Conservation (phyloP, 371 early-diverging fungal species). For the Syncephalastrum racemosum region DNA sequence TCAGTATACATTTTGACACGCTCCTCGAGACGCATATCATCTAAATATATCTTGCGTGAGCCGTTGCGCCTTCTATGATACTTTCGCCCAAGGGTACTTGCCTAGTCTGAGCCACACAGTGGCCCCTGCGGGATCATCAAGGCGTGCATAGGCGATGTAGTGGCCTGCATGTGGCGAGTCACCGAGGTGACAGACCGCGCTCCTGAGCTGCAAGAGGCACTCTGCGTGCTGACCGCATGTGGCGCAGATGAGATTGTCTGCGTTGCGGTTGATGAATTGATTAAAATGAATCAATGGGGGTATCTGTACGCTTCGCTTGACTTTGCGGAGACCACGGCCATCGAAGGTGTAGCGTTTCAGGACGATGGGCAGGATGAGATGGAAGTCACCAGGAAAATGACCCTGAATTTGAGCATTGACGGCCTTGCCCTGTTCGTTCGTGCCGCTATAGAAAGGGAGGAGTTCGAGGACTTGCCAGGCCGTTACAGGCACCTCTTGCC, state of each 20-base stretch:
- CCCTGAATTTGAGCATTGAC: constrained; percentile 36
- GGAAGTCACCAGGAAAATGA: constrained; percentile 40
- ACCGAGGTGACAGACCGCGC: constrained; percentile 58
- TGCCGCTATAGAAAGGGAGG: constrained; percentile 56
- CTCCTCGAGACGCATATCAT: constrained; percentile 30
- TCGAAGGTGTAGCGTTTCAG: constrained; percentile 53
- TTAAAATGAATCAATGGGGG: constrained; percentile 49
- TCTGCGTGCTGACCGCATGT: constrained; percentile 22
- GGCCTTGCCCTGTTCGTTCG: constrained; percentile 51
- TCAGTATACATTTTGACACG: constrained; percentile 22
- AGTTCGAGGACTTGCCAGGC: constrained; percentile 61
- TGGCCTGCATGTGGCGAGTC: constrained; percentile 46
- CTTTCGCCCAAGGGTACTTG: constrained; percentile 1
- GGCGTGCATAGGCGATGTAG: constrained; percentile 50
- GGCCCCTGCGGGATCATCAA: constrained; percentile 10
- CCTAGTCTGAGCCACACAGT: constrained; percentile 28
- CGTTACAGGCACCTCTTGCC: constrained; percentile 15
- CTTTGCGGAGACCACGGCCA: constrained; percentile 29
- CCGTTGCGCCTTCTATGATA: background rate
- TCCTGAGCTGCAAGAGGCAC: constrained; percentile 47
- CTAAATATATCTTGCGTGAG: constrained; percentile 7
- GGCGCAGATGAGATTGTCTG: constrained; percentile 20
- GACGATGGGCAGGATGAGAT: constrained; percentile 51
- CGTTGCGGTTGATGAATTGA: constrained; percentile 42
- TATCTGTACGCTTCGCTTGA: constrained; percentile 40